These are phyloP conservation scores for Apocynum venetum DNA, from an alignment of 257 asterid genomes.

Conservation along the genomic window DNA sequence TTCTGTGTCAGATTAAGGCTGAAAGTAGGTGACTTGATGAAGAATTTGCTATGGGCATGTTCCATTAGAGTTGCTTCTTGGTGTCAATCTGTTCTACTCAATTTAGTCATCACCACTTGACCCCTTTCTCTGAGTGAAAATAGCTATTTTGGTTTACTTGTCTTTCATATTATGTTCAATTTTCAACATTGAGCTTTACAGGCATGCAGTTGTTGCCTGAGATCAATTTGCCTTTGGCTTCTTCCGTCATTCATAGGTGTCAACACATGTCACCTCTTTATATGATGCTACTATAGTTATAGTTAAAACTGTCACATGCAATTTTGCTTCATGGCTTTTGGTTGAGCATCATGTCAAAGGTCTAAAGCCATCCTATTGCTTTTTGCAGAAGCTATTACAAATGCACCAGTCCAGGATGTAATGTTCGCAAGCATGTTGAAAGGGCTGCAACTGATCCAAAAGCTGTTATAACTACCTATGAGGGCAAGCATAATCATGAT, in stretches of 20 bases:
- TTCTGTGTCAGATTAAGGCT: not conserved
- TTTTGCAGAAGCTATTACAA: conserved; percentile 85
- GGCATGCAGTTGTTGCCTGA: not conserved
- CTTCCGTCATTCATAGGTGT: not conserved
- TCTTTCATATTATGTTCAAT: not conserved
- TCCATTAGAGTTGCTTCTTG: not conserved
- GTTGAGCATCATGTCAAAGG: not conserved
- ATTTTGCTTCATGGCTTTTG: not conserved
- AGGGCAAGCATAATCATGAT: conserved; percentile 82
- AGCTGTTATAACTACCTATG: conserved; percentile 87
- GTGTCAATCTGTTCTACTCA: not conserved
- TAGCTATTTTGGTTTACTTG: not conserved
- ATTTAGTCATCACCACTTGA: not conserved
- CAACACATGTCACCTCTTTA: not conserved
- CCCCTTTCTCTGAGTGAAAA: not conserved
- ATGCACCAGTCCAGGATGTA: conserved; percentile 80
- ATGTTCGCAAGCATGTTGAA: conserved; percentile 88
- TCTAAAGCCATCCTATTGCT: conserved; percentile 15
- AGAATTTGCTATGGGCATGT: not conserved
- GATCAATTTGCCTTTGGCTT: not conserved
- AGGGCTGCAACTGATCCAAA: conserved; percentile 81
- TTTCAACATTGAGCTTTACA: not conserved
- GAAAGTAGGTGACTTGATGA: not conserved
- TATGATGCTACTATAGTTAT: not conserved
- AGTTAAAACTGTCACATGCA: not conserved